Conservation (phyloP, 2,329 filamentous ascomycete genomes). For the Alternaria sp. region DNA sequence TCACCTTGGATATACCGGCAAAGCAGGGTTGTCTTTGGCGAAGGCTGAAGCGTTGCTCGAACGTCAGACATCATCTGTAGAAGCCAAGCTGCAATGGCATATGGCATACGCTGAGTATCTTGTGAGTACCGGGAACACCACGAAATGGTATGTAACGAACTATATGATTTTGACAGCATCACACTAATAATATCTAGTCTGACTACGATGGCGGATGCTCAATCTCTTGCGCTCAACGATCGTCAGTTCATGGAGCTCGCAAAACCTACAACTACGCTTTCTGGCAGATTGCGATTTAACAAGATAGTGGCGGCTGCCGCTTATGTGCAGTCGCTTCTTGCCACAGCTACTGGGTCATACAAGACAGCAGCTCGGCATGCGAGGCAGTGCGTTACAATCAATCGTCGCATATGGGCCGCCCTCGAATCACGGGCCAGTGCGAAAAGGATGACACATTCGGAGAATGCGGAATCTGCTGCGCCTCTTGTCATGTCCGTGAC, state of each 20-base stretch:
- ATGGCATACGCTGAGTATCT: conserved; percentile 79
- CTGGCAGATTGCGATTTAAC: conserved; percentile 54
- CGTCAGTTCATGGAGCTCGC: conserved; percentile 39
- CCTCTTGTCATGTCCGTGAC: conserved; percentile 53
- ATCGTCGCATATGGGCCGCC: conserved; percentile 61
- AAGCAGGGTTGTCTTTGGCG: conserved; percentile 65
- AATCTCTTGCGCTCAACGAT: conserved; percentile 40
- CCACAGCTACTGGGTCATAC: conserved; percentile 63
- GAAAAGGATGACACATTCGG: conserved; percentile 24
- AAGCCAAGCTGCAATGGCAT: conserved; percentile 66
- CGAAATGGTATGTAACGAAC: conserved; percentile 60
- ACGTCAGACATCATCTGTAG: conserved; percentile 52
- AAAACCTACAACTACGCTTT: conserved; percentile 43
- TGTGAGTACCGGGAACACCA: conserved; percentile 69
- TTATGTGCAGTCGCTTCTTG: conserved; percentile 70
- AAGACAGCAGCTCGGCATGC: conserved; percentile 58
- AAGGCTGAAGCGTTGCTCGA: conserved; percentile 63
- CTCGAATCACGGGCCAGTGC: conserved; percentile 54
- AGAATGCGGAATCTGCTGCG: conserved; percentile 24
- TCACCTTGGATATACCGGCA: conserved; percentile 67
- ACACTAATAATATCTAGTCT: conserved; percentile 34
- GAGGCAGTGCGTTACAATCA: conserved; percentile 59
- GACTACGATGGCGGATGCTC: conserved; percentile 40
- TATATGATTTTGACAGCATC: neutral
- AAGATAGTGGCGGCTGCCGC: conserved; percentile 66